Percentiles rank a stretch among this genome's conserved stretches.
Evolutionary conservation across 2,329 filamentous ascomycete species (phyloP).

Genomic region (Emmonsia crescens): DNA sequence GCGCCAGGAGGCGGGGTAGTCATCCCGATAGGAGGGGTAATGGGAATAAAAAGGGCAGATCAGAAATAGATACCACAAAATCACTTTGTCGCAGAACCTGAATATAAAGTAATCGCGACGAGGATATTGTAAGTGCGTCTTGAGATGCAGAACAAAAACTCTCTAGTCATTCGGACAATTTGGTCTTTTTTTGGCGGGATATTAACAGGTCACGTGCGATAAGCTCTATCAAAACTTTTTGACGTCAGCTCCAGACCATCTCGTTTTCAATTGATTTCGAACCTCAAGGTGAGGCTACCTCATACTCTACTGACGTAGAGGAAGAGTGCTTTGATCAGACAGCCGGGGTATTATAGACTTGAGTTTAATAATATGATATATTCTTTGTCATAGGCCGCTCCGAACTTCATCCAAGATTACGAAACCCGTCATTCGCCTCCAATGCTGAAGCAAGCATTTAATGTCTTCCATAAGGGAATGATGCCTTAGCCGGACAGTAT

Average conservation of each 20-base stretch:
- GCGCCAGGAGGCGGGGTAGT: background rate
- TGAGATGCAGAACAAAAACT: background rate
- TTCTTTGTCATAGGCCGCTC: background rate
- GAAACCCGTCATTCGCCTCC: background rate
- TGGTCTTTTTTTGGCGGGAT: background rate
- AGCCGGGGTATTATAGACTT: too few species aligned
- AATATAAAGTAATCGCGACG: background rate
- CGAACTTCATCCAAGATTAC: background rate
- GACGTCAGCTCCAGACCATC: too few species aligned
- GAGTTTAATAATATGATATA: background rate
- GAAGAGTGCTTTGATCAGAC: too few species aligned
- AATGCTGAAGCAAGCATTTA: background rate
- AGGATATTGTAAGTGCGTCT: background rate
- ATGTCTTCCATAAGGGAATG: background rate
- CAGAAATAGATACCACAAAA: background rate
- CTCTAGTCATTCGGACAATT: background rate
- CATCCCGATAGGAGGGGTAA: background rate
- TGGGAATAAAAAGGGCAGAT: slow-evolving; percentile 4
- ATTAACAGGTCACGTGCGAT: background rate
- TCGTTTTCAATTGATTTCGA: too few species aligned
- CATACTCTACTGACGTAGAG: too few species aligned
- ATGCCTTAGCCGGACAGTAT: background rate
- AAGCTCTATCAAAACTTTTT: background rate
- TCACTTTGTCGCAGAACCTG: background rate
- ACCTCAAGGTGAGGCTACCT: too few species aligned